Percentiles rank a stretch among this genome's conserved stretches.
Conservation (phyloP, 169 alveolate genomes). For the Cryptosporidium sp. region DNA sequence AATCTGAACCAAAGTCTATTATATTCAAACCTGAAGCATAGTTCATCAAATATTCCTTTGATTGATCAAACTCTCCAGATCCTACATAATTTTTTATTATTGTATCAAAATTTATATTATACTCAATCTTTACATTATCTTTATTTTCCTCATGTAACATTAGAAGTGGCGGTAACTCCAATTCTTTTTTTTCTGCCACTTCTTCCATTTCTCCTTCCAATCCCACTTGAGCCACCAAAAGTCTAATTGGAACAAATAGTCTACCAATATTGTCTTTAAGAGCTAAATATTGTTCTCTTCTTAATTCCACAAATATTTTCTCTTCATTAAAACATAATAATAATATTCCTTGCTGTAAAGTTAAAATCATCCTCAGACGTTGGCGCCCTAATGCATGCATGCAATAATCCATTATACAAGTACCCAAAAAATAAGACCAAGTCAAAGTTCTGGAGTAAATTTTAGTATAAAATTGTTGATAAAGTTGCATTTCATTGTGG, state of each 20-base stretch:
- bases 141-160: not conserved
- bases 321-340: conserved; percentile 38
- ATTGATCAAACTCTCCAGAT: not conserved
- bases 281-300: not conserved
- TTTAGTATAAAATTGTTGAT: conserved; percentile 38
- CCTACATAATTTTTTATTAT: not conserved
- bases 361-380: conserved; percentile 1
- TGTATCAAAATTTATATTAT: not conserved
- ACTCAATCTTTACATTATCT: not conserved
- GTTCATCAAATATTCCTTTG: not conserved
- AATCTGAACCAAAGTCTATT: not conserved
- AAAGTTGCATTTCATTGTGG: conserved; percentile 15
- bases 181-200: not conserved
- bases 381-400: not conserved
- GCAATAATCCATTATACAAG: conserved; percentile 18
- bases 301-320: not conserved
- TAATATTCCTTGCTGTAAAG: conserved; percentile 58
- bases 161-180: conserved; percentile 28
- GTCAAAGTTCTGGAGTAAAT: conserved; percentile 51
- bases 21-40: not conserved
- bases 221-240: not conserved
- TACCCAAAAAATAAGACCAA: conserved; percentile 60
- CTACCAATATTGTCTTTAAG: conserved; percentile 24
- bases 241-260: not conserved
- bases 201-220: not conserved